These are phyloP conservation scores for Chrysoporthe austroafricana DNA, from an alignment of 2,329 filamentous ascomycete species.

Conservation along the genomic window DNA sequence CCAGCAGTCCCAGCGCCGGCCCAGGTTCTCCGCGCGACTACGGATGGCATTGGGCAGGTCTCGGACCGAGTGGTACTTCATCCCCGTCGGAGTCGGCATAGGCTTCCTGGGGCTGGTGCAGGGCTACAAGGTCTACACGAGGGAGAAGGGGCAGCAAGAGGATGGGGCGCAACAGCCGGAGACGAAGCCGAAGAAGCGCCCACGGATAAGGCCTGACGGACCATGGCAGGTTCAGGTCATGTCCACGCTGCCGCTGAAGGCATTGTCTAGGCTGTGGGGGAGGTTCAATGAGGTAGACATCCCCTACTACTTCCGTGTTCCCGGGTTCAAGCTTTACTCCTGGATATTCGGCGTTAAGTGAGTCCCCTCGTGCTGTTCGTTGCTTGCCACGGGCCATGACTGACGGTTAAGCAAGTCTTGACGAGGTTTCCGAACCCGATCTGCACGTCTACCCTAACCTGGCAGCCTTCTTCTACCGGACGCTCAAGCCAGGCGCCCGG, in stretches of 20 bases:
- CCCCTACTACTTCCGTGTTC: conserved; percentile 83
- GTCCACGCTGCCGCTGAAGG: conserved; percentile 90
- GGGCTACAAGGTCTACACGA: conserved; percentile 72
- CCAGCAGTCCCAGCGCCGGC: conserved; percentile 49
- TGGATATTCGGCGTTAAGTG: conserved; percentile 87
- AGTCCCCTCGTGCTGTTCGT: conserved; percentile 29
- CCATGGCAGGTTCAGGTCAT: conserved; percentile 95
- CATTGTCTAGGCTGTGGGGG: conserved; percentile 86
- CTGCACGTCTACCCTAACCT: conserved; percentile 90
- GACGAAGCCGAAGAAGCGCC: conserved; percentile 53
- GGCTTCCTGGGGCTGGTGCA: conserved; percentile 83
- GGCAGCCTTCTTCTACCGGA: conserved; percentile 95
- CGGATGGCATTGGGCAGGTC: conserved; percentile 54
- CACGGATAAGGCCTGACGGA: conserved; percentile 76
- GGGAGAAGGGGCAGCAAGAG: conserved; percentile 58
- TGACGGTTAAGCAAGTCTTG: conserved; percentile 59
- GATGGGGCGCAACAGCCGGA: conserved; percentile 37
- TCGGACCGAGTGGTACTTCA: conserved; percentile 84
- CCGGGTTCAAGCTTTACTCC: conserved; percentile 90
- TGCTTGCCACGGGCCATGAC: conserved; percentile 23
- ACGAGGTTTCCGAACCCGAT: conserved; percentile 86
- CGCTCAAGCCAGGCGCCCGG: conserved; percentile 83
- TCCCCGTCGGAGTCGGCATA: conserved; percentile 84
- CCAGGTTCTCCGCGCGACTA: conserved; percentile 56
- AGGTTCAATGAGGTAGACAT: conserved; percentile 88